Evolutionary conservation across 2,329 filamentous ascomycete species (phyloP).

Genomic region (Phyllosticta capitalensis): DNA sequence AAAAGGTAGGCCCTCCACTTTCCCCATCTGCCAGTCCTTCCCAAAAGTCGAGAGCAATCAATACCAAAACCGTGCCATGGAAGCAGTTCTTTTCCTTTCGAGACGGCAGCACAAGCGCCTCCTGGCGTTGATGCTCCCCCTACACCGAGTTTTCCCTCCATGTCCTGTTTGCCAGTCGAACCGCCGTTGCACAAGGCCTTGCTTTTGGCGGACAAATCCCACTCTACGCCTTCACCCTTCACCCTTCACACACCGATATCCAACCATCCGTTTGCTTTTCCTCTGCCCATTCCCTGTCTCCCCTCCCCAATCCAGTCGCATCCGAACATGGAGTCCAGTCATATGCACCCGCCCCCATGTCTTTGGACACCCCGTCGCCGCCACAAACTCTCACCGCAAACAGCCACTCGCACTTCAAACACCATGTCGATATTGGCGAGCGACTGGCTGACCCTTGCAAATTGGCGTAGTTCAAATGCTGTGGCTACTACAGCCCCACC

Average conservation of each 20-base stretch:
- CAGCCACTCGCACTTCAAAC: not conserved
- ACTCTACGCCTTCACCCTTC: not conserved
- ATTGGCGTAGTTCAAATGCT: slow-evolving; percentile 64
- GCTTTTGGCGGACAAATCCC: not conserved
- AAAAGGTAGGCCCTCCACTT: slow-evolving; percentile 42
- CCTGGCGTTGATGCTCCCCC: not conserved
- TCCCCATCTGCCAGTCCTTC: not conserved
- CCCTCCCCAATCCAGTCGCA: no score
- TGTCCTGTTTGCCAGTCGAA: not conserved
- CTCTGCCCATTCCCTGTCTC: not conserved
- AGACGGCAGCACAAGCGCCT: not conserved
- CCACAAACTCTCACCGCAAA: not conserved
- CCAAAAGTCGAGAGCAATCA: no score
- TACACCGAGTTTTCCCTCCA: no score
- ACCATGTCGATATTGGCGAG: not conserved
- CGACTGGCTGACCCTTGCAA: slow-evolving; percentile 12
- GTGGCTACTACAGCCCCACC: slow-evolving; percentile 66
- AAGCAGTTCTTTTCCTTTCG: no score
- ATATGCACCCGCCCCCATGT: no score
- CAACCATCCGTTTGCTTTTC: not conserved
- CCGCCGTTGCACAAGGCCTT: not conserved
- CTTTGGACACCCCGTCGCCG: no score
- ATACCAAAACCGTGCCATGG: no score
- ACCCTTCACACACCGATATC: not conserved
- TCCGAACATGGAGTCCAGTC: no score